phyloP scores from a whole-genome alignment of 2,329 filamentous ascomycete genomes.

The Phialophora tarda region DNA sequence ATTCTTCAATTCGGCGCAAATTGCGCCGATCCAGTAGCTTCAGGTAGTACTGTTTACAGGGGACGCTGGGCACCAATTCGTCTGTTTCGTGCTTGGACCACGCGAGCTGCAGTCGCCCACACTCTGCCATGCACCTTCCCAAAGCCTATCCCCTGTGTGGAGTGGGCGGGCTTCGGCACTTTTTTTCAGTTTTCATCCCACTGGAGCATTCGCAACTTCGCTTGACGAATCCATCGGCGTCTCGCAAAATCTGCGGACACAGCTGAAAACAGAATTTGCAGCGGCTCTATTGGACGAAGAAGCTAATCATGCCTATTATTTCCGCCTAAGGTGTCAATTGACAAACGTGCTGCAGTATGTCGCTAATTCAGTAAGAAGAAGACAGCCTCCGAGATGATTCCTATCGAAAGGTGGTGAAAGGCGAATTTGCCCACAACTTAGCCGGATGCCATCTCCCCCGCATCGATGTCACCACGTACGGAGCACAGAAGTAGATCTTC shows the following conservation, averaged over 20 bases:
- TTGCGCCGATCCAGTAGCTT: background rate
- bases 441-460: background rate
- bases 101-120: slow-evolving; percentile 7
- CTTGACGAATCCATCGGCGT: slow-evolving; percentile 21
- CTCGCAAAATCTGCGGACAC: slow-evolving; percentile 4
- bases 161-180: slow-evolving; percentile 10
- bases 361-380: background rate
- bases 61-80: background rate
- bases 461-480: background rate
- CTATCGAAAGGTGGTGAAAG: background rate
- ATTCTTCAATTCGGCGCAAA: background rate
- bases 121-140: slow-evolving; percentile 5
- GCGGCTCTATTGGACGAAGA: background rate
- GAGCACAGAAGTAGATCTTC: background rate
- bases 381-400: background rate
- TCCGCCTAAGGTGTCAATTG: background rate
- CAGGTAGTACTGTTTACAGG: background rate
- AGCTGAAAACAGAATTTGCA: background rate
- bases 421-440: background rate
- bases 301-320: background rate
- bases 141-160: slow-evolving; percentile 4
- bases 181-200: slow-evolving; percentile 7
- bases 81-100: slow-evolving; percentile 5
- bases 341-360: background rate
- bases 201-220: slow-evolving; percentile 16